These are phyloP conservation scores for Ammopiptanthus mongolicus DNA, from an alignment of 306 rosid species.

Conservation along the genomic window DNA sequence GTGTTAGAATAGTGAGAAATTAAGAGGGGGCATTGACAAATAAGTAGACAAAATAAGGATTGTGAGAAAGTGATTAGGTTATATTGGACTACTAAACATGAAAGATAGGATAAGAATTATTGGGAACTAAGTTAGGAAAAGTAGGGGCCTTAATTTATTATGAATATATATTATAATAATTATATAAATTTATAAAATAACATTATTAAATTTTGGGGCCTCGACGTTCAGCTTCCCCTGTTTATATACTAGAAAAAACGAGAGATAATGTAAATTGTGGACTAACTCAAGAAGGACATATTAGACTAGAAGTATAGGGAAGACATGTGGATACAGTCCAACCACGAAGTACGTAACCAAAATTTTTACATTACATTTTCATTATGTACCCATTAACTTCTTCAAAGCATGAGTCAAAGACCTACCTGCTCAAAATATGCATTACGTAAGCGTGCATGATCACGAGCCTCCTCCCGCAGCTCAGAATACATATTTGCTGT, in stretches of 20 bases:
- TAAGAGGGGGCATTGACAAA: not conserved
- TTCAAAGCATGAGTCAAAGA: constrained; percentile 1
- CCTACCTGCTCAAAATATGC: constrained; percentile 94
- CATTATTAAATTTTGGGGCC: not conserved
- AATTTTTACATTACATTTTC: not conserved
- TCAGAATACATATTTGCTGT: constrained; percentile 93
- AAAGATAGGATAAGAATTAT: not conserved
- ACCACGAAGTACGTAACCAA: not conserved
- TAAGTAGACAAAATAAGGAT: not conserved
- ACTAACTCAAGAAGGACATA: not conserved
- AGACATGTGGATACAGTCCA: not conserved
- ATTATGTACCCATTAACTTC: not conserved
- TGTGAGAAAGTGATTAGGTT: not conserved
- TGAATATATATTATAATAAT: not conserved
- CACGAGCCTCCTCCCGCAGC: constrained; percentile 96
- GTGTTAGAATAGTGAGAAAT: not conserved
- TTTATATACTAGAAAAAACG: not conserved
- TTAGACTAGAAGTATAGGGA: not conserved
- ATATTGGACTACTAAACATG: not conserved
- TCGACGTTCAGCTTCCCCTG: not conserved
- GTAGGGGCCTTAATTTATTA: not conserved
- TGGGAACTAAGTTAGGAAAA: not conserved
- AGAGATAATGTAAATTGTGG: not conserved
- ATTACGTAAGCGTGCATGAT: constrained; percentile 93
- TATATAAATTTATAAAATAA: no score